Evolutionary conservation across 2,329 filamentous ascomycete genomes (phyloP), one percentile per base, ranked within the genome.

Genomic region (Didymella keratinophila): DNA sequence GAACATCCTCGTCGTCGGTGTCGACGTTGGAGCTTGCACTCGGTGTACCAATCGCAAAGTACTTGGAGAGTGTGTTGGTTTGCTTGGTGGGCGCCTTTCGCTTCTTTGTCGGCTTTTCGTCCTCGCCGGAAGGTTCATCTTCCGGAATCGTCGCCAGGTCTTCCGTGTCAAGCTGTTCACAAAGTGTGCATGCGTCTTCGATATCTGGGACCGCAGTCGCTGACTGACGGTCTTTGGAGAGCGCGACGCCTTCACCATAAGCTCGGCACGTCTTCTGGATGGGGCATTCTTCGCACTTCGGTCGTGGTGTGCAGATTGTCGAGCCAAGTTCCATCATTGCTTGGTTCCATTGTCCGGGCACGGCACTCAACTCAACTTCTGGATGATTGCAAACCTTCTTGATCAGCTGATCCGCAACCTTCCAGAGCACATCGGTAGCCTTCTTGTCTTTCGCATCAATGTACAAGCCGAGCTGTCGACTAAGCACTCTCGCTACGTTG

Each of bases 301-400:
- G 86, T 63, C 83, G 84, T 0, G 86, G 86, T 7, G 81, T 81
- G 64, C 86, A 89, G 2, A 88, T 70, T 0, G 86, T 89, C 61
- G 85, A 87, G 3, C 86, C 86, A 4, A 89, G 78, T 67, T 89
- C 86, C 86, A 89, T 89, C 25, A 89, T 73, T 0, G 84, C 86
- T 68, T 89, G 86, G 0, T 87, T 87, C 86, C 86, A 88, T 59
- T 82, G 74, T 0, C 86, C 86, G 0, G 86, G 86, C 21, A 82
- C 72, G 51, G 84, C 80, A 52, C 82, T 87, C 14, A 69, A 61
- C 21, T 73, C 64, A 0, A 68, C 67, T 6, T 73, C 69, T 2
- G 69, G 63, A 9, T 62, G 58, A 0, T 57, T 46, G 8, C 84
- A 82, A 1, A 86, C 80, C 2, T 79, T 78, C 49, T 82, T 82